Evolutionary conservation across 176 grass and related monocot species (phyloP), one percentile per base, ranked within the genome.

Genomic region (Pharus latifolius): DNA sequence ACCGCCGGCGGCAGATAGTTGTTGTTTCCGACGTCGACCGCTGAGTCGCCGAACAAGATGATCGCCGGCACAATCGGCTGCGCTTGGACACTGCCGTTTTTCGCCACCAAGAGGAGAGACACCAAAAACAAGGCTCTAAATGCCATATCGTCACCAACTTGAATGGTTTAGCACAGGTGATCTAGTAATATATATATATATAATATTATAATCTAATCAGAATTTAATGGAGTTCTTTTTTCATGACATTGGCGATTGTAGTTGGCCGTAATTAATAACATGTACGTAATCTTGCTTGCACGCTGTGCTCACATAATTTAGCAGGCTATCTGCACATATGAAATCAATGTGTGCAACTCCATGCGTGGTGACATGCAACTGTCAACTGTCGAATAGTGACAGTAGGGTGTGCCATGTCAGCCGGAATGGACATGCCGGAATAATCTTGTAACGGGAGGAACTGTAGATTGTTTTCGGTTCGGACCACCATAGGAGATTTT

Each of bases 21-120:
- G 48, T 96, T 96, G 75, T 96, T 96, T 18, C 92, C 88, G 33
- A 91, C 92, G 61, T 96, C 92, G 20, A 91, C 52, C n/a, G 88
- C 74, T n/a, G 92, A 96, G 66, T 96, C 92, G 0, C 92, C 92
- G 42, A 96, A 96, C 0, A 78, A 85, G 51, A 96, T 46, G 6
- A 91, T 46, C 22, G 92, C 92, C 45, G 88, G 75, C 30, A 91
- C 92, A n/a, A 91, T 25, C 49, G 75, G 53, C 37, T 79, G 75
- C 22, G 51, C 70, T 9, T 62, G 37, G 10, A 62, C 82, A 15
- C 52, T 59, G 46, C 16, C 44, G 56, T 17, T 1, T 4, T 11
- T 7, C 37, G 55, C 6, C 22, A 24, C 3, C 16, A 38, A 38
- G 57, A 75, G 53, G 6, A 84, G 46, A 20, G 5, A 15, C 60